These are phyloP conservation scores for Eucalyptus curtisii DNA, from an alignment of 345 rosid species.

Conservation along the genomic window DNA sequence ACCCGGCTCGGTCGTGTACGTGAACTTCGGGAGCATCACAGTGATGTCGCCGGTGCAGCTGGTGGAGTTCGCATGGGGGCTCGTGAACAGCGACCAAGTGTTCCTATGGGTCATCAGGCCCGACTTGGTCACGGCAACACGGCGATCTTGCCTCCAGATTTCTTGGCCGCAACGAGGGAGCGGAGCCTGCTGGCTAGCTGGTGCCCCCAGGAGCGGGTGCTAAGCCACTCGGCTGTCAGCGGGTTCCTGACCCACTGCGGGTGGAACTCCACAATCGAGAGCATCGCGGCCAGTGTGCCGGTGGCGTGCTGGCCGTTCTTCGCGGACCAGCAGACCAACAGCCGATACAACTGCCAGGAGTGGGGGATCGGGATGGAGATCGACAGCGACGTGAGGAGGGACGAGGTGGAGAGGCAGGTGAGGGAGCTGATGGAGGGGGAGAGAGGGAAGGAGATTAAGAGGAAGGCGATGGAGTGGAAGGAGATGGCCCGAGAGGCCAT, in stretches of 20 bases:
- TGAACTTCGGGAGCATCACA: no score
- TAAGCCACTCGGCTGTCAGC: conserved; percentile 30
- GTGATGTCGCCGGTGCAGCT: no score
- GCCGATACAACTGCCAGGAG: conserved; percentile 23
- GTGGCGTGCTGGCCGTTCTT: conserved; percentile 31
- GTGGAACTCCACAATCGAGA: conserved; percentile 53
- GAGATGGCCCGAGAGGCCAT: background rate
- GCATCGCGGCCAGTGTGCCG: conserved; percentile 9
- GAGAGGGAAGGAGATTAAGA: no score
- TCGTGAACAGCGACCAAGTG: no score
- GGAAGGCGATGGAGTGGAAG: background rate
- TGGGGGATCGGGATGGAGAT: background rate
- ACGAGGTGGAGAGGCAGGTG: no score
- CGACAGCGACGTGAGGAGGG: no score
- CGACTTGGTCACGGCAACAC: conserved; percentile 19
- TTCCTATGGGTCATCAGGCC: no score
- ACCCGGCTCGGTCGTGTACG: no score
- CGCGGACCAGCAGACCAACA: conserved; percentile 43
- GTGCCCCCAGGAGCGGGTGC: conserved; percentile 50
- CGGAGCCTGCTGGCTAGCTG: conserved; percentile 27
- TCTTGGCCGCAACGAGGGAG: conserved; percentile 13
- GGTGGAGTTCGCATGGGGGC: no score
- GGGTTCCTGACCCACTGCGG: conserved; percentile 50
- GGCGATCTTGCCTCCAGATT: conserved; percentile 22
- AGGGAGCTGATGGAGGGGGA: no score